Conservation (phyloP, 345 rosid species). For the Eucalyptus cloeziana region DNA sequence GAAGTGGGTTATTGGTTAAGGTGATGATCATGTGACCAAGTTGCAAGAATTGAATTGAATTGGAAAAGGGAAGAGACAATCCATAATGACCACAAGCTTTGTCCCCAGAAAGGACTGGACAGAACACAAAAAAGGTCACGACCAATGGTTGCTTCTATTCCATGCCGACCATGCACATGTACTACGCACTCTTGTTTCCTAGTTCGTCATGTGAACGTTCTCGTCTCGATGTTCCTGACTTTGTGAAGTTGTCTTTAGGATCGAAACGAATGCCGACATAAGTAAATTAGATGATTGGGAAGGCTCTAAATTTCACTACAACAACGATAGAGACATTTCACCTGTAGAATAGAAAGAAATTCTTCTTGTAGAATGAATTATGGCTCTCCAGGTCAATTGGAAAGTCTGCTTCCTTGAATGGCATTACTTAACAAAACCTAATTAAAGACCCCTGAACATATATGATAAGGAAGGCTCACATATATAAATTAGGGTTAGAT, state of each 20-base stretch:
- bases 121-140: not conserved
- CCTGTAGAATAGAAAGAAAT: not conserved
- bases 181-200: not conserved
- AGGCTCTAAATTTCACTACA: not conserved
- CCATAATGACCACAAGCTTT: not conserved
- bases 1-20: not conserved
- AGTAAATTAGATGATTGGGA: not conserved
- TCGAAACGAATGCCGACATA: rapidly evolving
- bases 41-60: not conserved
- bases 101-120: not conserved
- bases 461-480: not conserved
- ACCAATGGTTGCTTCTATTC: not conserved
- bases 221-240: not conserved
- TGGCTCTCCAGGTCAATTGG: not conserved
- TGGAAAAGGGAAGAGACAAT: not conserved
- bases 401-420: not conserved
- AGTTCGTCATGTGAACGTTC: not conserved
- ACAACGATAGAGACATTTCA: not conserved
- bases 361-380: not conserved
- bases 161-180: not conserved
- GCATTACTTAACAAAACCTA: not conserved
- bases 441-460: not conserved
- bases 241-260: not conserved
- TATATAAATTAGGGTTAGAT: not conserved
- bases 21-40: not conserved